Evolutionary conservation across 2,329 filamentous ascomycete genomes (phyloP), one percentile per base, ranked within the genome.

Genomic region (Nemania abortiva): DNA sequence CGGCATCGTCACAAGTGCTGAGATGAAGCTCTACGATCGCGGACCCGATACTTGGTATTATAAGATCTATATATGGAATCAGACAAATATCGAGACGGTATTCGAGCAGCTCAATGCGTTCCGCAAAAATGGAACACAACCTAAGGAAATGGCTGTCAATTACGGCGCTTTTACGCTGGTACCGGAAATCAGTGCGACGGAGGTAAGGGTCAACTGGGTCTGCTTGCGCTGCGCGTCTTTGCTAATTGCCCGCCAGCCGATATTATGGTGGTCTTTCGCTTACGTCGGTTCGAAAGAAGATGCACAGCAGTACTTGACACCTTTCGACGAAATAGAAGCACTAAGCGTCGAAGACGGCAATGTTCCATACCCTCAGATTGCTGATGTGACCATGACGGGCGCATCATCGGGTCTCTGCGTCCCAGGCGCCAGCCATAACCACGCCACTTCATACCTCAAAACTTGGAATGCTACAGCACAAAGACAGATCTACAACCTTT

Each of bases 391-490:
- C 15, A 6, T 7, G 18, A 47, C 42, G 6, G 42, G 42, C 9
- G 18, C n/a, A 47, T 15, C n/a, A 7, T 15, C n/a, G 1, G 6
- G 6, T 20, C 18, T 47, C 18, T 47, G 42, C n/a, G 15, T 20
- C 6, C 15, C 18, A n/a, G 42, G 42, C 18, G n/a, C 6, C n/a
- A 20, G 6, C 22, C 52, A 18, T 10, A 15, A 52, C 47, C 27
- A 42, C 18, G 37, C 34, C n/a, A 63, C 56, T 1, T 54, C 55
- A 0, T 20, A 20, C n/a, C n/a, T 63, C 6, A 34, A 59, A 6
- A 34, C 63, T 9, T 78, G 75, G 58, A 77, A 78, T 52, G 20
- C 74, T 1, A 74, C 75, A 6, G 56, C 74, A 3, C 61, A 74
- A 65, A 70, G 73, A 13, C 45, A 66, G 24, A 69, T 77, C 34